Conservation (phyloP, 2,329 filamentous ascomycete species). For the Cryphonectria radicalis region DNA sequence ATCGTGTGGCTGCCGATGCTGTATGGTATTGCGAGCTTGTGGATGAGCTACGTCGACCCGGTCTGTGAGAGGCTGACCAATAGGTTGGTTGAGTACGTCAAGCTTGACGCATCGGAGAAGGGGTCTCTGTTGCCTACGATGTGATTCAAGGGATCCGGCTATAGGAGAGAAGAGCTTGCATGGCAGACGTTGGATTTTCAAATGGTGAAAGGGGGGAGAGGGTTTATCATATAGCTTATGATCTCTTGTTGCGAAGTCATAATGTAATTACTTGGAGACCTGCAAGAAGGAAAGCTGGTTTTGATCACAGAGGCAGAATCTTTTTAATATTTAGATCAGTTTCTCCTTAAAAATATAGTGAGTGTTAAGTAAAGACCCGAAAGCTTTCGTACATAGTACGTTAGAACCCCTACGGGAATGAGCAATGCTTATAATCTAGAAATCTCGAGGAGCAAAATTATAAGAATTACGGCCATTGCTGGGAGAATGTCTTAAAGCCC, state of each 20-base stretch:
- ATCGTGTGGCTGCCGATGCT: slow-evolving; percentile 52
- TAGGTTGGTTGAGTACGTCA: slow-evolving; percentile 35
- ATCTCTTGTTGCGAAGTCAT: background rate
- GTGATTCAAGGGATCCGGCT: background rate
- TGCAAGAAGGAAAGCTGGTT: background rate
- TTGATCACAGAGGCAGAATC: background rate
- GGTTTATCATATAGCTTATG: background rate
- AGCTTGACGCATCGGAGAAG: slow-evolving; percentile 33
- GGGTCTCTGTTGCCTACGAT: slow-evolving; percentile 11
- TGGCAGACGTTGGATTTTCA: too few relatives aligned
- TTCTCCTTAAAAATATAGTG: background rate
- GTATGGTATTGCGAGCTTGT: slow-evolving; percentile 51
- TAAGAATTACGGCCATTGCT: background rate
- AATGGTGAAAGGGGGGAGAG: background rate
- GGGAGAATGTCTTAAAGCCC: background rate
- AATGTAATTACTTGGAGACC: too few relatives aligned
- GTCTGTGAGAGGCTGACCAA: slow-evolving; percentile 52
- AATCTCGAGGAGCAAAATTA: background rate
- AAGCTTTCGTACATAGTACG: background rate
- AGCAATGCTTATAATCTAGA: background rate
- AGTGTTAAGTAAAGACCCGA: background rate
- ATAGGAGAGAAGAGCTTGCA: background rate
- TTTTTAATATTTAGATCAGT: background rate
- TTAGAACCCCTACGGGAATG: background rate
- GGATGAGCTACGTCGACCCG: slow-evolving; percentile 59